These are phyloP conservation scores for Cymbopogon citratus DNA, from an alignment of 176 grass and related monocot genomes.

Conservation along the genomic window DNA sequence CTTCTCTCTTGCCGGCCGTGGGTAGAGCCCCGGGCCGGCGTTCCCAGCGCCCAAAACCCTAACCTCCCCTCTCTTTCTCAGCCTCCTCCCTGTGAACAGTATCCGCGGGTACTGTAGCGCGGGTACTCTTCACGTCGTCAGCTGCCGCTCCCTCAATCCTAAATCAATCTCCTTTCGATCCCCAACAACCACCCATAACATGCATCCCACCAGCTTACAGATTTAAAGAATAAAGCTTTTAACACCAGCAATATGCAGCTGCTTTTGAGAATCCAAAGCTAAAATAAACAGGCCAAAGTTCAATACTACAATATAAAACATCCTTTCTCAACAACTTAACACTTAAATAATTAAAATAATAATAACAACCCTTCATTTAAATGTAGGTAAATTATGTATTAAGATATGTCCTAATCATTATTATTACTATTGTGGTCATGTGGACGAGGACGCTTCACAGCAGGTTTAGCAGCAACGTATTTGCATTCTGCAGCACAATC, in stretches of 20 bases:
- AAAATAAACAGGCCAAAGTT: not conserved
- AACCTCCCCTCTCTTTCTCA: too few species aligned
- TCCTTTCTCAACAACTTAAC: not conserved
- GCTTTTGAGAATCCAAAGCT: not conserved
- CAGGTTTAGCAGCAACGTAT: not conserved
- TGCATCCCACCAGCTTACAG: not conserved
- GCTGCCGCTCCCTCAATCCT: too few species aligned
- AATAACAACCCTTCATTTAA: not conserved
- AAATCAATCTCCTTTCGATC: too few species aligned
- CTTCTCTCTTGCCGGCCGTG: too few species aligned
- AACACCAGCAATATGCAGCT: not conserved
- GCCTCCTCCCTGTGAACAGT: too few species aligned
- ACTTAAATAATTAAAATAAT: not conserved
- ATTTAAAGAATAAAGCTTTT: not conserved
- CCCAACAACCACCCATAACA: too few species aligned
- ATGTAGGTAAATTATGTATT: not conserved
- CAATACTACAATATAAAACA: not conserved
- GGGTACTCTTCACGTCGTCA: too few species aligned
- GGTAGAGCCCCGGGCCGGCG: too few species aligned
- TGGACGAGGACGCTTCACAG: not conserved
- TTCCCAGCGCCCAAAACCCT: too few species aligned
- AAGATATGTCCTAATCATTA: not conserved
- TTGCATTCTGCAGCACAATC: not conserved
- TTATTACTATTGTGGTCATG: not conserved
- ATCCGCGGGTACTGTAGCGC: too few species aligned